These are phyloP conservation scores for Phalaenopsis aphrodite DNA, from an alignment of 106 monocot genomes.

Conservation along the genomic window DNA sequence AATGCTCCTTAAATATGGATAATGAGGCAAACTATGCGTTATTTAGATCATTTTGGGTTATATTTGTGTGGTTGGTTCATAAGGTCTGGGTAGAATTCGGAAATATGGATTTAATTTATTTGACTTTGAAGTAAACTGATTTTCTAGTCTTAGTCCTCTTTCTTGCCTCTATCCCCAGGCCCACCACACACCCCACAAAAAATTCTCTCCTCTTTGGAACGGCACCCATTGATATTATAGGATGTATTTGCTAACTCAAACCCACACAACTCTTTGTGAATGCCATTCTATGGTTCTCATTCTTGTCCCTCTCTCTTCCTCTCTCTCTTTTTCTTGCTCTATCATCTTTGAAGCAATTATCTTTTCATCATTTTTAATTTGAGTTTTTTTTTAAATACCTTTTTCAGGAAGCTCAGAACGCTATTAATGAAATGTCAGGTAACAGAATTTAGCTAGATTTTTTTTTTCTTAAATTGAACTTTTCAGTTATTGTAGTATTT, in stretches of 20 bases:
- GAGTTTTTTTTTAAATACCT: neutral
- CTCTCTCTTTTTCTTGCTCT: too few species aligned
- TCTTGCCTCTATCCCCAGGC: too few species aligned
- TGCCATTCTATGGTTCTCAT: neutral
- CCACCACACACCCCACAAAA: too few species aligned
- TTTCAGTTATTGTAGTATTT: neutral
- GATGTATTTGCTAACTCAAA: too few species aligned
- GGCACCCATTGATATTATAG: too few species aligned
- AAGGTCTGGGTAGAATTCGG: neutral
- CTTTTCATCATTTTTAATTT: conserved; percentile 3
- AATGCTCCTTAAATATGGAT: neutral
- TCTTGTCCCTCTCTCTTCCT: neutral
- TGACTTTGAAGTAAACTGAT: neutral
- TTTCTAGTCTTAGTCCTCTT: neutral
- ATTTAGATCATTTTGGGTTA: neutral
- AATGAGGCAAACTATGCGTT: neutral
- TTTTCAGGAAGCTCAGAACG: conserved; percentile 47
- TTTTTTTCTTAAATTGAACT: conserved; percentile 1
- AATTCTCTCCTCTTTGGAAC: too few species aligned
- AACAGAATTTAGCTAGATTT: conserved; percentile 3
- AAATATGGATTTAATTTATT: neutral
- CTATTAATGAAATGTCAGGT: conserved; percentile 49
- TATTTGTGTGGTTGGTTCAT: neutral
- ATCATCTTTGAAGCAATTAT: neutral
- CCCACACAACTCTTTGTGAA: too few species aligned